A percentile compares a stretch with the other conserved stretches of the same genome.
These are phyloP conservation scores for Aschersonia sp. DNA, from an alignment of 2,329 filamentous ascomycete species.

Conservation along the genomic window DNA sequence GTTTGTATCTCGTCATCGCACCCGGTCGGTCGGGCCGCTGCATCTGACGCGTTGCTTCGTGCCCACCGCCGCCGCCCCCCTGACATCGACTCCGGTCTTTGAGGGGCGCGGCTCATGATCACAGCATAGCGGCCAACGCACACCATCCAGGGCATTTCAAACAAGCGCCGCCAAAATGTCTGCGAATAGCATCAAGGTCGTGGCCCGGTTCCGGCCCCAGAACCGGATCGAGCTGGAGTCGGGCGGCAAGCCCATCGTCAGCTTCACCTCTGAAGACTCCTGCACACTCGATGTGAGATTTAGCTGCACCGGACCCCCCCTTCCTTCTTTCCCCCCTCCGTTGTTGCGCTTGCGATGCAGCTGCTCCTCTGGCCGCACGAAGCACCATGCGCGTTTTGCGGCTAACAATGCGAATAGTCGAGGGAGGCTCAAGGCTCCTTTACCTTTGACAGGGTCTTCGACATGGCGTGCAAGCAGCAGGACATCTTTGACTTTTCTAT, in stretches of 20 bases:
- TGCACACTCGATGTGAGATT: conserved; percentile 60
- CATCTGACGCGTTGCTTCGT: neutral
- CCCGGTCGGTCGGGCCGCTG: conserved; percentile 1
- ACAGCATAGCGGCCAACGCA: conserved; percentile 1
- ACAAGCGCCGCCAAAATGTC: conserved; percentile 29
- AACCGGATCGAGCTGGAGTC: conserved; percentile 86
- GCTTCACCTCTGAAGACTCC: conserved; percentile 78
- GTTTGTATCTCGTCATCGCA: neutral
- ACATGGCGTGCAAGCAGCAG: conserved; percentile 76
- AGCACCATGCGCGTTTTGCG: neutral
- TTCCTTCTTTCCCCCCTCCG: neutral
- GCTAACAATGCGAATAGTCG: conserved; percentile 41
- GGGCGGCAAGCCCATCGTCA: conserved; percentile 82
- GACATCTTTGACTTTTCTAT: conserved; percentile 99
- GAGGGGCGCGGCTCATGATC: conserved; percentile 5
- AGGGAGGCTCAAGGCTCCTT: conserved; percentile 72
- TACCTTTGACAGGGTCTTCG: conserved; percentile 96
- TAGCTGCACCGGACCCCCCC: conserved; percentile 17
- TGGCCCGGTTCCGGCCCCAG: conserved; percentile 93
- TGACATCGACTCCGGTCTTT: neutral
- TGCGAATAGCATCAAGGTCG: conserved; percentile 65
- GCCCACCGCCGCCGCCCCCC: conserved; percentile 1
- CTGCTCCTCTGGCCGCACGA: neutral
- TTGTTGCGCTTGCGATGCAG: neutral
- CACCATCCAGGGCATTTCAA: neutral